Evolutionary conservation across 495 filamentous ascomycete genomes (phyloP).

Genomic region (Terfezia boudieri): DNA sequence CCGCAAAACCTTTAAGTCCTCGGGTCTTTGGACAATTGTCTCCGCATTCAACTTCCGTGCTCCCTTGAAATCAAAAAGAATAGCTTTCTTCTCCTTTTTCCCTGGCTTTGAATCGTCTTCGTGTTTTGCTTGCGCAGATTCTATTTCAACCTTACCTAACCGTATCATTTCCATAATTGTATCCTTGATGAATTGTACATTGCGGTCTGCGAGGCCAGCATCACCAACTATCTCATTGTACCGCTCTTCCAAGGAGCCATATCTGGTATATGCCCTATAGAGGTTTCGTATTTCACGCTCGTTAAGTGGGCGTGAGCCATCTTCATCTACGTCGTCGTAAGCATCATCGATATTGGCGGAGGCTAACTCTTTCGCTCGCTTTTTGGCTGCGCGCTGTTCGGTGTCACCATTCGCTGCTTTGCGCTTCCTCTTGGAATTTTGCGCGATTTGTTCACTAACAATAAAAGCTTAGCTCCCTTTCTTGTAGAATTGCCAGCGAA

Average conservation of each 20-base stretch:
- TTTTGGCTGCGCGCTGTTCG: constrained; percentile 80
- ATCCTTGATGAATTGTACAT: constrained; percentile 47
- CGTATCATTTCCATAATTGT: constrained; percentile 31
- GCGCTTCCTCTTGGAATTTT: constrained; percentile 69
- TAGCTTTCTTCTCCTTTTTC: constrained; percentile 76
- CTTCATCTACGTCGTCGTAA: constrained; percentile 26
- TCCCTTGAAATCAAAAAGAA: constrained; percentile 76
- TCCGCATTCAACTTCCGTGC: constrained; percentile 88
- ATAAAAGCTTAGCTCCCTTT: constrained; percentile 38
- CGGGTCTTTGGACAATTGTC: constrained; percentile 71
- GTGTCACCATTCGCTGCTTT: constrained; percentile 42
- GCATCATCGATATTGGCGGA: constrained; percentile 38
- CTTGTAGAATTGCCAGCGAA: constrained; percentile 16
- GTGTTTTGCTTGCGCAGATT: constrained; percentile 25
- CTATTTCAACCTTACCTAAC: constrained; percentile 14
- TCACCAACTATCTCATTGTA: constrained; percentile 68
- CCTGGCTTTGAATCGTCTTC: constrained; percentile 48
- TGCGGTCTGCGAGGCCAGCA: constrained; percentile 57
- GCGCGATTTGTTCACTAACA: constrained; percentile 58
- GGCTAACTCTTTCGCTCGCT: constrained; percentile 48
- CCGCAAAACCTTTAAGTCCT: constrained; percentile 64
- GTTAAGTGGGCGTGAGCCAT: constrained; percentile 65
- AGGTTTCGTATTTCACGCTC: constrained; percentile 86
- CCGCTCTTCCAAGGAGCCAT: constrained; percentile 67
- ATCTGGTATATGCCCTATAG: constrained; percentile 65